A percentile compares a stretch with the other conserved stretches of the same genome.
These are phyloP conservation scores for Fusarium brachygibbosum DNA, from an alignment of 2,329 filamentous ascomycete genomes.

Conservation along the genomic window DNA sequence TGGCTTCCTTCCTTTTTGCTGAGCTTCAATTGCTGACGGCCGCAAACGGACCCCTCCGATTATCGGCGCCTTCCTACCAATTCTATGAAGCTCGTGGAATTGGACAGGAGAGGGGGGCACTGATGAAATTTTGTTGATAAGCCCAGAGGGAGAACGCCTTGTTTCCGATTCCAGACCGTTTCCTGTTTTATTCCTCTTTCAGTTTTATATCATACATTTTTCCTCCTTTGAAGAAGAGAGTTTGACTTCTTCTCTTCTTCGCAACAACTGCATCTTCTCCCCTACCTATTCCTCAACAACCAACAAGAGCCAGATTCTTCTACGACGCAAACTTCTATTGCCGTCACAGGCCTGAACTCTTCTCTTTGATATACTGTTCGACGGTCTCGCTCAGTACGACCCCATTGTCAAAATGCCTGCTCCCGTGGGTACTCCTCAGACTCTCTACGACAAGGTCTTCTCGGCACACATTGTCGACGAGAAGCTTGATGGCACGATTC, in stretches of 20 bases:
- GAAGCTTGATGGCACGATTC: slow-evolving; percentile 91
- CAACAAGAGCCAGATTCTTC: slow-evolving; percentile 12
- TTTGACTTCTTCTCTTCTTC: slow-evolving; percentile 13
- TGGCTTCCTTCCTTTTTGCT: slow-evolving; percentile 39
- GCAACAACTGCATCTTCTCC: slow-evolving; percentile 2
- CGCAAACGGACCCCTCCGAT: slow-evolving; percentile 49
- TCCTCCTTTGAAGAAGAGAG: neutral
- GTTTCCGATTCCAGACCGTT: slow-evolving; percentile 27
- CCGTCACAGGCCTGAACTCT: neutral
- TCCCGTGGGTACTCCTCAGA: slow-evolving; percentile 78
- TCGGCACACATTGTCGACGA: slow-evolving; percentile 94
- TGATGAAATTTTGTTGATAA: slow-evolving; percentile 49
- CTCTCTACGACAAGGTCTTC: slow-evolving; percentile 98
- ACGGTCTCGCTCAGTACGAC: slow-evolving; percentile 7
- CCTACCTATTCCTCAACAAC: slow-evolving; percentile 6
- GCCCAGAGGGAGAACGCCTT: slow-evolving; percentile 40
- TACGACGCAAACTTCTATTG: neutral
- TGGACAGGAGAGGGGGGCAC: slow-evolving; percentile 34
- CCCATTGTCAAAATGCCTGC: slow-evolving; percentile 75
- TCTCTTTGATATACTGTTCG: neutral
- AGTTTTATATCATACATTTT: neutral
- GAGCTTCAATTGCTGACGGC: slow-evolving; percentile 47
- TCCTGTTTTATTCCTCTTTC: slow-evolving; percentile 12
- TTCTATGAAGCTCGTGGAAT: slow-evolving; percentile 47
- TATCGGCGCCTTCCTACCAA: slow-evolving; percentile 46